Evolutionary conservation across 495 filamentous ascomycete species (phyloP).

Genomic region (Parmelia sp.): DNA sequence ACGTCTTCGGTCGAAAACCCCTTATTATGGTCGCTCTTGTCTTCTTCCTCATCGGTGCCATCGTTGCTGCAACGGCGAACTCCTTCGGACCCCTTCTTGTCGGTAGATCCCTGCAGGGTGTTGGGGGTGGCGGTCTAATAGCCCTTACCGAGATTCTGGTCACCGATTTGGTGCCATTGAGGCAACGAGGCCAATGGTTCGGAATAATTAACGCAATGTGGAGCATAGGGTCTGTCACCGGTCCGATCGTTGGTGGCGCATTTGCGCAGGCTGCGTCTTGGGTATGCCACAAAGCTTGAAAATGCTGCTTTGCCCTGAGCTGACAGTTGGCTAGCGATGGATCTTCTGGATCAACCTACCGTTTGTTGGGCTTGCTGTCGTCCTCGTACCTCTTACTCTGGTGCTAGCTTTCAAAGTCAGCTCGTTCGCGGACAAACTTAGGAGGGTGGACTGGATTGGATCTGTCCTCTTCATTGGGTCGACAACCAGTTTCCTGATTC

Average conservation of each 20-base stretch:
- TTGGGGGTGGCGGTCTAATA: conserved; percentile 66
- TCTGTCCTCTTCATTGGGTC: conserved; percentile 45
- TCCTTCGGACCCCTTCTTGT: conserved; percentile 56
- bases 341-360: conserved; percentile 54
- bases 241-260: conserved; percentile 62
- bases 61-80: conserved; percentile 39
- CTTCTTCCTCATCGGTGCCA: conserved; percentile 26
- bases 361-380: conserved; percentile 42
- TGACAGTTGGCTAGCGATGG: conserved; percentile 35
- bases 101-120: conserved; percentile 61
- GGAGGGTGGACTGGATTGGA: conserved; percentile 56
- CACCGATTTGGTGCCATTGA: conserved; percentile 51
- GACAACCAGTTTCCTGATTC: conserved; percentile 25
- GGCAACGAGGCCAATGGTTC: conserved; percentile 42
- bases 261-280: conserved; percentile 60
- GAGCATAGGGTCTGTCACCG: conserved; percentile 59
- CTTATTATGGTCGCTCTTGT: conserved; percentile 34
- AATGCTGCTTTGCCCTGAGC: neutral
- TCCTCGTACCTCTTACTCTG: conserved; percentile 46
- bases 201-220: conserved; percentile 52
- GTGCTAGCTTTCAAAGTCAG: conserved; percentile 39
- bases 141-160: conserved; percentile 59
- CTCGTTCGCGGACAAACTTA: conserved; percentile 38
- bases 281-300: conserved; percentile 32
- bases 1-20: conserved; percentile 34